These are phyloP conservation scores for Aspergillus novofumigatus DNA, from an alignment of 2,329 filamentous ascomycete species.

Conservation along the genomic window DNA sequence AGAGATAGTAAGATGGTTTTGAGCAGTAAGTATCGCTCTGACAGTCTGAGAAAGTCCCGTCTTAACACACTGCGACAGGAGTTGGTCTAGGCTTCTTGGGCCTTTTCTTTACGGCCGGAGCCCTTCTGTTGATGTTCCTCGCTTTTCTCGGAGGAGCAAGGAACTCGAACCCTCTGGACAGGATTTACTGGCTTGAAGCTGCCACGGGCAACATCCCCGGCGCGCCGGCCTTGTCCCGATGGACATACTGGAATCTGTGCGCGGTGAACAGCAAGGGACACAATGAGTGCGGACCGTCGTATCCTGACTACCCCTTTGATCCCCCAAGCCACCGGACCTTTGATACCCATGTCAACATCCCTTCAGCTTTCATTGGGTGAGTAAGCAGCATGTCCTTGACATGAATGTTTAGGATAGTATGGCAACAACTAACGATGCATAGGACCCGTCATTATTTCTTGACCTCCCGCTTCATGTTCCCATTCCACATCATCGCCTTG, in stretches of 20 bases:
- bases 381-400: constrained; percentile 14
- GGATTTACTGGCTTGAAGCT: constrained; percentile 82
- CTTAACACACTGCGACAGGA: constrained; percentile 39
- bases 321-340: constrained; percentile 56
- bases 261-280: constrained; percentile 52
- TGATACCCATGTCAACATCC: constrained; percentile 50
- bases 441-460: constrained; percentile 69
- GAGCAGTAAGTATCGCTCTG: constrained; percentile 27
- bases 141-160: constrained; percentile 59
- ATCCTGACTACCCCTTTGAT: constrained; percentile 64
- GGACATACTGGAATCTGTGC: constrained; percentile 89
- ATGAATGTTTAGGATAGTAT: constrained; percentile 15
- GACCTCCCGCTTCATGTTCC: constrained; percentile 88
- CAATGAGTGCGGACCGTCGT: constrained; percentile 60
- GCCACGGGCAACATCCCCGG: constrained; percentile 69
- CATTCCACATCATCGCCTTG: constrained; percentile 79
- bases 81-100: constrained; percentile 53
- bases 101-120: constrained; percentile 59
- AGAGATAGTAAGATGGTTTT: constrained; percentile 19
- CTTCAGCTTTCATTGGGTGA: constrained; percentile 51
- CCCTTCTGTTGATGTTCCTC: constrained; percentile 62
- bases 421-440: neutral
- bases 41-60: neutral
- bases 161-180: constrained; percentile 57
- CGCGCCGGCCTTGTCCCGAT: constrained; percentile 66